Percentiles rank a stretch among this genome's conserved stretches.
Evolutionary conservation across 345 rosid species (phyloP).

Genomic region (Dipteronia sinensis): DNA sequence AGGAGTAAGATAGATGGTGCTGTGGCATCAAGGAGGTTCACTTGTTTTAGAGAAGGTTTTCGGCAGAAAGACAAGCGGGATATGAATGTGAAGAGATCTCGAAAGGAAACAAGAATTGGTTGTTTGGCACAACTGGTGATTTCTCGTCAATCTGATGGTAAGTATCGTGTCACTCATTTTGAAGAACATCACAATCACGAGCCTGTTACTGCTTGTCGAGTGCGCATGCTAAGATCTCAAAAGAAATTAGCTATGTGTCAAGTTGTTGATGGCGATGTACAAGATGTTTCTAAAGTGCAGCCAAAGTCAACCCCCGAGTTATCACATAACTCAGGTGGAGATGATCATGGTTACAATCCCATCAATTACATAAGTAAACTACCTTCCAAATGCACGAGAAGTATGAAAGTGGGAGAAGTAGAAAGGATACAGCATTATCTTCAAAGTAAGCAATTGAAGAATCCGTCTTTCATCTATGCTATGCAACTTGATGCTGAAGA

Average conservation of each 20-base stretch:
- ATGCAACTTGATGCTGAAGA: conserved; percentile 40
- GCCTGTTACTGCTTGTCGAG: conserved; percentile 34
- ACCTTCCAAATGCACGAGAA: conserved; percentile 26
- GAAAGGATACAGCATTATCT: conserved; percentile 34
- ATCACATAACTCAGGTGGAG: conserved; percentile 16
- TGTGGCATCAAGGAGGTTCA: conserved; percentile 42
- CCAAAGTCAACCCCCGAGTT: conserved; percentile 16
- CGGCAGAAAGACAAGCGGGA: conserved; percentile 36
- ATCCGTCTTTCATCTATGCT: conserved; percentile 33
- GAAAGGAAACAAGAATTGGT: conserved; percentile 46
- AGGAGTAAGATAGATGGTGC: conserved; percentile 43
- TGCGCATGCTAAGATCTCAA: conserved; percentile 34
- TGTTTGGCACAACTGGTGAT: conserved; percentile 40
- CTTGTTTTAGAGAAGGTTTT: conserved; percentile 47
- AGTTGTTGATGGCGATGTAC: conserved; percentile 23
- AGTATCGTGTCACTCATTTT: conserved; percentile 39
- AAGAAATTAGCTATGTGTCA: conserved; percentile 28
- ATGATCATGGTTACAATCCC: conserved; percentile 21
- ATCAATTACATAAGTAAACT: conserved; percentile 26
- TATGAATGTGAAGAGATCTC: conserved; percentile 32
- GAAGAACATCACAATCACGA: conserved; percentile 43
- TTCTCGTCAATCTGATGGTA: conserved; percentile 40
- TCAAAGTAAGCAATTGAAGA: conserved; percentile 33
- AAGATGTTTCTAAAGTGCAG: conserved; percentile 15
- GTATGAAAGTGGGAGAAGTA: conserved; percentile 33